Conservation (phyloP, 768 basidiomycete genomes). For the Pisolithus tinctorius region DNA sequence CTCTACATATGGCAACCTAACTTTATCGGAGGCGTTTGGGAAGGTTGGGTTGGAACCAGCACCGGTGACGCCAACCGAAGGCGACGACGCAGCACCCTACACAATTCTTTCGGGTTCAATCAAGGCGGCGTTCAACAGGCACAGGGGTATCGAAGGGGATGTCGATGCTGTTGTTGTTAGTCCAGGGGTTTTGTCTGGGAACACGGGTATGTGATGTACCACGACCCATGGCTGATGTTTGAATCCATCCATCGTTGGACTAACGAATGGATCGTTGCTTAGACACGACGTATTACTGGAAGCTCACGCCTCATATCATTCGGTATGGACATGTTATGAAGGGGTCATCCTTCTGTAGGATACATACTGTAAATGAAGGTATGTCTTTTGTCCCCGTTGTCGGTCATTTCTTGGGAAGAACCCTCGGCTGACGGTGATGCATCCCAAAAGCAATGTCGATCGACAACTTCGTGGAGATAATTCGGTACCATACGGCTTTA, state of each 20-base stretch:
- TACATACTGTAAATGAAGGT: slow-evolving; percentile 77
- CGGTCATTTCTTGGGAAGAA: not conserved
- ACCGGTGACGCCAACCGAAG: slow-evolving; percentile 45
- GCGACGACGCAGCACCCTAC: slow-evolving; percentile 30
- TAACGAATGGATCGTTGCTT: not conserved
- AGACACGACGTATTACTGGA: slow-evolving; percentile 45
- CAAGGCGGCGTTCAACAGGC: slow-evolving; percentile 51
- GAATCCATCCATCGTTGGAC: not conserved
- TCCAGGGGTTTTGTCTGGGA: slow-evolving; percentile 54
- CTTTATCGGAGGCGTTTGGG: slow-evolving; percentile 41
- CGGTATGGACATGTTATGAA: slow-evolving; percentile 44
- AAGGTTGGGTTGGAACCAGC: slow-evolving; percentile 54
- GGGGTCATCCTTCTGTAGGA: slow-evolving; percentile 25
- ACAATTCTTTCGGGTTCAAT: slow-evolving; percentile 57
- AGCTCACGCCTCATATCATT: slow-evolving; percentile 53
- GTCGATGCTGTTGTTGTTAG: slow-evolving; percentile 30
- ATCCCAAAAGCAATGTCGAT: slow-evolving; percentile 36
- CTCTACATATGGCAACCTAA: slow-evolving; percentile 39
- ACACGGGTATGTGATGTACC: slow-evolving; percentile 31
- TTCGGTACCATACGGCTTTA: slow-evolving; percentile 57
- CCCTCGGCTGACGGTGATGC: not conserved
- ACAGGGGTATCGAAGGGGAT: slow-evolving; percentile 32
- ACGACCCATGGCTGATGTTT: not conserved
- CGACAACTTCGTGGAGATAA: slow-evolving; percentile 53
- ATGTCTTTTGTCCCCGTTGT: slow-evolving; percentile 13